phyloP scores from a whole-genome alignment of 2,329 filamentous ascomycete genomes.

The Arthrobotrys sinensis region DNA sequence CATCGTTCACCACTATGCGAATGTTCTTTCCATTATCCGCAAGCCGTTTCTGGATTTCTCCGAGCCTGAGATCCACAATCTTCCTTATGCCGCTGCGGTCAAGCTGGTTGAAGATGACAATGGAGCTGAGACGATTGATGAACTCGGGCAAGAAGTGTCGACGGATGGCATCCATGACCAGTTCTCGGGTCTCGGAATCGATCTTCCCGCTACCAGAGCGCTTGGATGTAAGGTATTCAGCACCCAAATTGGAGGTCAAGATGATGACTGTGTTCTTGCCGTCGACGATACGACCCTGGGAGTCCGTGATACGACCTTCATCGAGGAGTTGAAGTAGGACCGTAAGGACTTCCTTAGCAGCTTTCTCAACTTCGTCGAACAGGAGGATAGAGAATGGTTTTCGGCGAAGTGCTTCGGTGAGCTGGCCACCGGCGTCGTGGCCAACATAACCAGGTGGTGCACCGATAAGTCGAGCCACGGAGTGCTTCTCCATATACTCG shows the following conservation, averaged over 20 bases:
- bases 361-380: constrained; percentile 98
- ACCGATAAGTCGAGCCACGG: constrained; percentile 96
- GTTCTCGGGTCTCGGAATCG: constrained; percentile 85
- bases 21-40: constrained; percentile 87
- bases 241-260: constrained; percentile 98
- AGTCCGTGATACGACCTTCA: constrained; percentile 97
- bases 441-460: constrained; percentile 97
- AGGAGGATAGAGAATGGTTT: constrained; percentile 97
- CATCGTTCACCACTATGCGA: constrained; percentile 82
- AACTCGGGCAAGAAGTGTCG: constrained; percentile 99
- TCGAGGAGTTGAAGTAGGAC: constrained; percentile 99
- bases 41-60: constrained; percentile 93
- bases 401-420: constrained; percentile 93
- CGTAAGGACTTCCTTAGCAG: constrained; percentile 95
- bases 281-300: constrained; percentile 93
- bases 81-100: constrained; percentile 89
- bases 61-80: constrained; percentile 91
- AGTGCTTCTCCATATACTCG: constrained; percentile 97
- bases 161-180: constrained; percentile 91
- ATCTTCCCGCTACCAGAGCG: constrained; percentile 82
- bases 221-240: constrained; percentile 78
- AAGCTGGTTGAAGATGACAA: constrained; percentile 98
- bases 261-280: constrained; percentile 99
- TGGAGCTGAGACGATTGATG: constrained; percentile 95
- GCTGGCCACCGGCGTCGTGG: constrained; percentile 93